Conservation (phyloP, 345 rosid genomes). For the Salix koriyanagi region DNA sequence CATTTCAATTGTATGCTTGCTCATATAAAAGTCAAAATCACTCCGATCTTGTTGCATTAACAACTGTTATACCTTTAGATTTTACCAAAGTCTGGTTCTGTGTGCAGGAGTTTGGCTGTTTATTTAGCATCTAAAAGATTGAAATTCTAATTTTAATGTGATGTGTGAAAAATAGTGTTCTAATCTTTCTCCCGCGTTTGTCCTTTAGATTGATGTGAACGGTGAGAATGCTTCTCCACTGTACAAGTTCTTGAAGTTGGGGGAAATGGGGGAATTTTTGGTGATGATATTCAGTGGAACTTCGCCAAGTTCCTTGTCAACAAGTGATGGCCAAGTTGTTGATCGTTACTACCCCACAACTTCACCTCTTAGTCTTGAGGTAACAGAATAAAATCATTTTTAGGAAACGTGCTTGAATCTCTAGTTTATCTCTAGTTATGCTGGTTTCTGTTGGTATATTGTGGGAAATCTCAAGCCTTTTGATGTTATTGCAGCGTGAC, state of each 20-base stretch:
- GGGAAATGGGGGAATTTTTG: constrained; percentile 37
- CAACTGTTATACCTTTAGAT: not conserved
- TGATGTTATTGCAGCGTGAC: constrained; percentile 43
- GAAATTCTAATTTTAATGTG: not conserved
- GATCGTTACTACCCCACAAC: constrained; percentile 33
- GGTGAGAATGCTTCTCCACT: constrained; percentile 28
- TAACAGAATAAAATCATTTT: not conserved
- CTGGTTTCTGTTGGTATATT: not conserved
- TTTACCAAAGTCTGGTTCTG: not conserved
- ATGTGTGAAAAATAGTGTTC: not conserved
- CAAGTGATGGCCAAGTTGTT: constrained; percentile 25
- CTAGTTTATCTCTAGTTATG: too few relatives aligned
- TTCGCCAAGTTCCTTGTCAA: constrained; percentile 30
- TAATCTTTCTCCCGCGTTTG: not conserved
- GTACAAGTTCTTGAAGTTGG: constrained; percentile 28
- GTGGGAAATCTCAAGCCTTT: not conserved
- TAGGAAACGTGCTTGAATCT: not conserved
- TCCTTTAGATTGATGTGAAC: constrained; percentile 26
- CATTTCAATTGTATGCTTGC: not conserved
- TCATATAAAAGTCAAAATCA: not conserved
- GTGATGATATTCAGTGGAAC: constrained; percentile 36
- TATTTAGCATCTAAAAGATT: not conserved
- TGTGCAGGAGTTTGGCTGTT: not conserved
- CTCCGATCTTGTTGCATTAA: not conserved
- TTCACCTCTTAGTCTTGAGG: constrained; percentile 30